Evolutionary conservation across 169 alveolate genomes (phyloP).

Genomic region (Plasmodium gonderi): DNA sequence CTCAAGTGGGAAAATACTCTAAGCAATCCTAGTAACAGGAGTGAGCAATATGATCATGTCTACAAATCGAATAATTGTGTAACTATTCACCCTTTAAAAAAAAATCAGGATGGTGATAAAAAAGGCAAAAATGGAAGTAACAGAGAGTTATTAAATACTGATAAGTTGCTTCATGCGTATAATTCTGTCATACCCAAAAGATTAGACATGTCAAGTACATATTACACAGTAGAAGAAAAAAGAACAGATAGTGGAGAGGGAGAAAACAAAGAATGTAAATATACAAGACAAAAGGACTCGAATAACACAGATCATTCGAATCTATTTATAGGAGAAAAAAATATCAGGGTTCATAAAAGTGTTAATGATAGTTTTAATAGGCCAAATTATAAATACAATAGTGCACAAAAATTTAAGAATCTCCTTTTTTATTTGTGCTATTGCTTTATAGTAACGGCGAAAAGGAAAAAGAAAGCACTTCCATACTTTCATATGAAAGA

Average conservation of each 20-base stretch:
- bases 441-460: not conserved
- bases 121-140: not conserved
- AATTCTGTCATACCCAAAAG: too few relatives aligned
- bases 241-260: not conserved
- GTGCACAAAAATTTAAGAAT: not conserved
- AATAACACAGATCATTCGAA: not conserved
- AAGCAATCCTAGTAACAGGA: not conserved
- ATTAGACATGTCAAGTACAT: too few relatives aligned
- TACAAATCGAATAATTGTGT: not conserved
- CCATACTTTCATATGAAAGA: constrained; percentile 30
- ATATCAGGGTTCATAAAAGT: not conserved
- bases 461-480: constrained; percentile 9
- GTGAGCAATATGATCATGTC: not conserved
- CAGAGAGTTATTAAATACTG: not conserved
- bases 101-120: not conserved
- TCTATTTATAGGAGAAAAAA: not conserved
- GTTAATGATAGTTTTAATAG: not conserved
- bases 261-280: not conserved
- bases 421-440: constrained; percentile 36
- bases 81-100: not conserved
- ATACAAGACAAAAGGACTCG: not conserved
- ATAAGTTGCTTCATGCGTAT: not conserved
- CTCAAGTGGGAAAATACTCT: not conserved
- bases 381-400: not conserved
- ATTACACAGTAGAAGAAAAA: not conserved